Base-by-base conservation (phyloP, 176 grass and related monocot species). In the Typha latifolia region DNA sequence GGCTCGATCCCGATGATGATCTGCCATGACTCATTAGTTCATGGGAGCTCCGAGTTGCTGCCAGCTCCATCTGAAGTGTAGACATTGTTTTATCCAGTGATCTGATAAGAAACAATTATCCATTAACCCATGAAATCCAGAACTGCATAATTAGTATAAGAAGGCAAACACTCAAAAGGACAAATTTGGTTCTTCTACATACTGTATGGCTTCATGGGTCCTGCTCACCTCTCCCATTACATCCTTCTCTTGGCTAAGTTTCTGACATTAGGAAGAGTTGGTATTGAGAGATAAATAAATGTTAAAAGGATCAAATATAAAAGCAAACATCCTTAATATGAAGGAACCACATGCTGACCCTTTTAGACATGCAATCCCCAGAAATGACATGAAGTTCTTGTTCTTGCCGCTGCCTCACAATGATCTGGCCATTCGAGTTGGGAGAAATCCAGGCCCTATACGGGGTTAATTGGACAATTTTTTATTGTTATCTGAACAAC, bases 71-170 rank as follows among this genome's bases (percentile, higher is more conserved):
- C 74, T 96, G 93, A 62, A 96, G 81, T 19, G 93, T 96, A 43
- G 93, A 86, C 78, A 96, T 96, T 24, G 88, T 88, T 80, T 96
- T 96, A 79, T 96, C 93, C 82, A 96, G 82, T 69, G 74, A 96
- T 86, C 93, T 96, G 70, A 75, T 43, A 79, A 62, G 59, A 88
- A 29, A 78, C 64, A 86, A 43, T 6, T 43, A 43, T 7, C 37
- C 37, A 80, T 51, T 68, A 67, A 61, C 52, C 49, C 10, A n/a
- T 12, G 21, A 23, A 52, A 51, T 21, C 62, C 49, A 49, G 51
- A 59, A 19, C 6, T 10, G 37, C 5, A 43, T 1, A 43, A 43
- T 43, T 43, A 43, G 5, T 43, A 6, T 43, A 43, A 43, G 37
- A 10, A 43, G 37, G 37, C 37, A 10, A 43, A 43, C 37, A 43